phyloP scores from a whole-genome alignment of 805 yeast species.

The Sugiyamaella smithiae region DNA sequence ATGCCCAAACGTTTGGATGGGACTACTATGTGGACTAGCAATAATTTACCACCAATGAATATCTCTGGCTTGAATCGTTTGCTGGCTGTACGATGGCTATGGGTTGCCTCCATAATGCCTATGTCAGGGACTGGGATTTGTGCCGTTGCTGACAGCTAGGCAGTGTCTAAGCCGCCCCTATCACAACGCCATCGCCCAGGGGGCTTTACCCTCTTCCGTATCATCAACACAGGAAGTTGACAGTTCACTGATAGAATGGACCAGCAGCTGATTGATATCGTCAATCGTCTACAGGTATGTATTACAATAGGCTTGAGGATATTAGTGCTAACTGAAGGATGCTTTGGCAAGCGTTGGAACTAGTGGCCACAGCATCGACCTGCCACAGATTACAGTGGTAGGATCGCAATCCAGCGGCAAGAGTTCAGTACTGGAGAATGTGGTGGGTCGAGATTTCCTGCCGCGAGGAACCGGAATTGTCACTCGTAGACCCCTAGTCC shows the following conservation, averaged over 20 bases:
- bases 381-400: slow-evolving; percentile 86
- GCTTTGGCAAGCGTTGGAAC: slow-evolving; percentile 93
- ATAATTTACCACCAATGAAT: too few relatives aligned
- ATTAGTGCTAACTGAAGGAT: slow-evolving; percentile 48
- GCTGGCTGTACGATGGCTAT: too few relatives aligned
- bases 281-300: slow-evolving; percentile 61
- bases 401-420: slow-evolving; percentile 91
- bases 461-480: slow-evolving; percentile 92
- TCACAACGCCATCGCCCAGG: too few relatives aligned
- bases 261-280: slow-evolving; percentile 74
- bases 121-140: too few relatives aligned
- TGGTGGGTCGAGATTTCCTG: slow-evolving; percentile 86
- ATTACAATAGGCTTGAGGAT: not conserved
- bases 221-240: not conserved
- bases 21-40: too few relatives aligned
- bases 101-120: too few relatives aligned
- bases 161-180: too few relatives aligned
- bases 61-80: too few relatives aligned
- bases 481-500: slow-evolving; percentile 78
- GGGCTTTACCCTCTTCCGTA: not conserved
- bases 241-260: slow-evolving; percentile 50
- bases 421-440: slow-evolving; percentile 84
- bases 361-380: slow-evolving; percentile 80
- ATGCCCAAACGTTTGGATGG: too few relatives aligned
- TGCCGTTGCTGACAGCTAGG: too few relatives aligned